Base-by-base conservation (phyloP, 2,329 filamentous ascomycete genomes). In the Epichloe baconii region DNA sequence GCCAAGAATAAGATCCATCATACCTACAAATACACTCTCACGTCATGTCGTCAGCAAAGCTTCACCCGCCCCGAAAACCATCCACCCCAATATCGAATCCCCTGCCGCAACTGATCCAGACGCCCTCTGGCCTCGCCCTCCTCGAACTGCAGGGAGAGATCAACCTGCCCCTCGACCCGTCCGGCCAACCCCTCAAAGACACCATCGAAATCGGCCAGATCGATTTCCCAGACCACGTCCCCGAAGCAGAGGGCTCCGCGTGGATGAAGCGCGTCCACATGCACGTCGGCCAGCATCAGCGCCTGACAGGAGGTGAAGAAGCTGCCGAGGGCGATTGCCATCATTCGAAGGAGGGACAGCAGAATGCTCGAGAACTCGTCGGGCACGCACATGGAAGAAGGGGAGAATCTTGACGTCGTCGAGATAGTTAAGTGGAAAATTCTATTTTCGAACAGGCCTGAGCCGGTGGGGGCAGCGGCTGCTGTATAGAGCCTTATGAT, bases 191-290 rank as follows among this genome's bases (percentile, higher is more conserved):
- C 5, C 54, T 68, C 37, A 53, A 55, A 5, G 62, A 64, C 17
- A 54, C 63, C 3, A 17, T 54, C 15, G 60, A 66, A 19, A 74
- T 95, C 56, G 89, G 89, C 35, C 82, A 79, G 51, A 75, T 95
- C 34, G 77, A 85, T 35, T 95, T 95, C 60, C 88, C 88, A 2
- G 77, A 87, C 59, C 88, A 90, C 64, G 73, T 78, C 8, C 60
- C 62, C 12, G 65, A 59, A 26, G 59, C 59, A 12, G 61, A 61
- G 47, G 66, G 80, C 58, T 83, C 79, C 0, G 78, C 77, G 10
- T 96, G 90, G 90, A 95, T 91, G 86, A 94, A 89, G 68, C 77
- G 80, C 37, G 88, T 91, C 31, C 87, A 95, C 62, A 71, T 97
- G 47, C 95, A 91, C 63, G 79, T 97, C 4, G 93, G 91, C 5